These are phyloP conservation scores for Trichosporon asahii DNA, from an alignment of 1,284 basidiomycete species.

Conservation along the genomic window DNA sequence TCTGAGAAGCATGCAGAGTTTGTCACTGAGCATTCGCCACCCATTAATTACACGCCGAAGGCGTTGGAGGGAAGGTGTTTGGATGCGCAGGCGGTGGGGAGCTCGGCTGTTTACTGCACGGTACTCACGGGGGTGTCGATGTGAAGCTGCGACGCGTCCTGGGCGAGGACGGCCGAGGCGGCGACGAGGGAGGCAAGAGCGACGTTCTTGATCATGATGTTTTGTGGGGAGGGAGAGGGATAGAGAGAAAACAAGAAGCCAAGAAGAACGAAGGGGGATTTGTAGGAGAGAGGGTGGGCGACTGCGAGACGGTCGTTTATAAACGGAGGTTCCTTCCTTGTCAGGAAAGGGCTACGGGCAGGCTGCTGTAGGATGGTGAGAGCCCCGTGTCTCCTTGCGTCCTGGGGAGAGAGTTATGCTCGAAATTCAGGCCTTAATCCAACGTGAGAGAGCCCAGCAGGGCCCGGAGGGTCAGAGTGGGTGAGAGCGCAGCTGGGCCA, in stretches of 20 bases:
- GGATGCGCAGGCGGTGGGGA: background rate
- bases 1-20: background rate
- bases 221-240: slow-evolving; percentile 9
- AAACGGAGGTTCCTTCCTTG: background rate
- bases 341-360: background rate
- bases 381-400: background rate
- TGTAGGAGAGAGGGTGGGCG: slow-evolving; percentile 5
- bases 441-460: background rate
- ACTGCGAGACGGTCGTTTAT: slow-evolving; percentile 5
- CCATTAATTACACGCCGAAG: background rate
- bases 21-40: background rate
- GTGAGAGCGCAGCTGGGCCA: background rate
- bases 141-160: slow-evolving; percentile 8
- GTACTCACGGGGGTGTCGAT: slow-evolving; percentile 20
- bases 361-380: background rate
- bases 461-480: background rate
- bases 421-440: slow-evolving; percentile 3
- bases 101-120: slow-evolving; percentile 21
- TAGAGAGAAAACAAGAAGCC: slow-evolving; percentile 10
- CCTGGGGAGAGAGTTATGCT: background rate
- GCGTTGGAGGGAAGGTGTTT: background rate
- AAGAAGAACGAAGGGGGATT: background rate
- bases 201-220: slow-evolving; percentile 13
- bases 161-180: slow-evolving; percentile 23
- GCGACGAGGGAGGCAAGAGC: slow-evolving; percentile 18